These are phyloP conservation scores for Collybiopsis confluens DNA, from an alignment of 768 basidiomycete genomes.

Conservation along the genomic window DNA sequence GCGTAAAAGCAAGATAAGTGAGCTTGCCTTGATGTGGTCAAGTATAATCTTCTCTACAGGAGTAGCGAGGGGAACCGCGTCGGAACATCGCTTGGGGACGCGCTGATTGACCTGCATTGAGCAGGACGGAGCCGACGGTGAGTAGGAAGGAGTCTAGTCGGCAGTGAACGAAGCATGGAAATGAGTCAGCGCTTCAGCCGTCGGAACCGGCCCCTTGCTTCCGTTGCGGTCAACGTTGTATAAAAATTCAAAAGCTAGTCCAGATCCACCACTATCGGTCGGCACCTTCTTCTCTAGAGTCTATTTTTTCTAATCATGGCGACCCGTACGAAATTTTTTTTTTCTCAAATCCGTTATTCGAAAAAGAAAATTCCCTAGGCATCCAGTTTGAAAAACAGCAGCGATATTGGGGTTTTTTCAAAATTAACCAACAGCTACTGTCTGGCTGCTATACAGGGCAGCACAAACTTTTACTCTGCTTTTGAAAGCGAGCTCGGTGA, in stretches of 20 bases:
- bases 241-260: too few relatives aligned
- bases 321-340: conserved; percentile 35
- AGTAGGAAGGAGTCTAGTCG: not conserved
- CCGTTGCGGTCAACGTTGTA: too few relatives aligned
- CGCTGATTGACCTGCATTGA: conserved; percentile 6
- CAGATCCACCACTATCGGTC: too few relatives aligned
- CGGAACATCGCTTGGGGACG: not conserved
- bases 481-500: conserved; percentile 94
- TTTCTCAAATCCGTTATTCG: not conserved
- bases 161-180: not conserved
- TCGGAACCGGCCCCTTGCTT: too few relatives aligned
- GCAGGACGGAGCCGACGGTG: not conserved
- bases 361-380: conserved; percentile 40
- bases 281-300: too few relatives aligned
- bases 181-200: too few relatives aligned
- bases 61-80: conserved; percentile 22
- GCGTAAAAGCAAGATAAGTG: too few relatives aligned
- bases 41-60: conserved; percentile 62
- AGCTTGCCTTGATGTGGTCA: conserved; percentile 66
- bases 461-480: conserved; percentile 96
- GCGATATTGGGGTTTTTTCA: conserved; percentile 94
- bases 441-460: conserved; percentile 87
- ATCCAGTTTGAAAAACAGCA: conserved; percentile 92
- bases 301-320: conserved; percentile 36
- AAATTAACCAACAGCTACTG: conserved; percentile 99